A percentile compares a stretch with the other conserved stretches of the same genome.
Conservation (phyloP, 1,284 basidiomycete genomes). For the Crucibulum parvulum region DNA sequence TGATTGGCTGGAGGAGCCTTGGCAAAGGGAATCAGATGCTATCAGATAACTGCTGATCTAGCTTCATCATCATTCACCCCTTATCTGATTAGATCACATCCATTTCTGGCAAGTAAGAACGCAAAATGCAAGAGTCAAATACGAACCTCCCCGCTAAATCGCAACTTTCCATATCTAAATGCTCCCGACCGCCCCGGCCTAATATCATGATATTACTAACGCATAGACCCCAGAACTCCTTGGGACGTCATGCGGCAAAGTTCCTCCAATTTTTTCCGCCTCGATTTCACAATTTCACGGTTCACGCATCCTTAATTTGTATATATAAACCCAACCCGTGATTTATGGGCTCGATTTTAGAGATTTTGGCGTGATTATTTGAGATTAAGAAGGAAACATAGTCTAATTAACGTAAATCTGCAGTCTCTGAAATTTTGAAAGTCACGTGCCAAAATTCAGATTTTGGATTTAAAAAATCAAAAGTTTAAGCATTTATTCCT, state of each 20-base stretch:
- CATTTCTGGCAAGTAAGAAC: neutral
- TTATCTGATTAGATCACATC: slow-evolving; percentile 42
- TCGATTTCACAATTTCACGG: too few species aligned
- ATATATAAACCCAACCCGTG: neutral
- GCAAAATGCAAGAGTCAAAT: neutral
- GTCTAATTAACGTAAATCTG: neutral
- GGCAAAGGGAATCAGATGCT: slow-evolving; percentile 22
- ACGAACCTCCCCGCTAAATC: neutral
- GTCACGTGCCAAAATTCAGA: neutral
- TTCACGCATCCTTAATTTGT: too few species aligned
- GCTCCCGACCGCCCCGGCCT: too few species aligned
- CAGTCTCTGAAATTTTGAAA: neutral
- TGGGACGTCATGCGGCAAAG: too few species aligned
- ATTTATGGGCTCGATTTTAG: neutral
- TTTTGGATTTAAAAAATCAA: neutral
- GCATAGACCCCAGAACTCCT: too few species aligned
- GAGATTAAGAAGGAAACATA: neutral
- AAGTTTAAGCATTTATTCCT: neutral
- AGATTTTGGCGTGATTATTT: neutral
- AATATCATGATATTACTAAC: too few species aligned
- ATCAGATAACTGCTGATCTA: slow-evolving; percentile 27
- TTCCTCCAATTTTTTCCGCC: too few species aligned
- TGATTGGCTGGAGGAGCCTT: slow-evolving; percentile 23
- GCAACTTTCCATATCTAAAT: neutral
- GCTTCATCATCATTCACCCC: slow-evolving; percentile 1